Evolutionary conservation across 2,329 filamentous ascomycete species (phyloP).

Genomic region (Ceratocystis eucalypticola): DNA sequence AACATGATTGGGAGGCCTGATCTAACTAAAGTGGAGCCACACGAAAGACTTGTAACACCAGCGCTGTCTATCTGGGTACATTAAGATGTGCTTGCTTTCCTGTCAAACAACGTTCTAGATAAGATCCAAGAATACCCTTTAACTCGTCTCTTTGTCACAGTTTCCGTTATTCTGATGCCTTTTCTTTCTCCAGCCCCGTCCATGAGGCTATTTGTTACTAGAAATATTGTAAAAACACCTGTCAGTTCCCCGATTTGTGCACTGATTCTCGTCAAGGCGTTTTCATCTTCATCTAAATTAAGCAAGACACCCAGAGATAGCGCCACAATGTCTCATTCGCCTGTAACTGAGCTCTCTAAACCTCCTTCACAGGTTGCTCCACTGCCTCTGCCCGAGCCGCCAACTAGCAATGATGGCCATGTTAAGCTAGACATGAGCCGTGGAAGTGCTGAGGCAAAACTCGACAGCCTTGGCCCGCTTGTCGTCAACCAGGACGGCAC

Average conservation of each 20-base stretch:
- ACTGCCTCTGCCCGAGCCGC: slow-evolving; percentile 19
- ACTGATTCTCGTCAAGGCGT: background rate
- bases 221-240: background rate
- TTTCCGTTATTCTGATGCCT: background rate
- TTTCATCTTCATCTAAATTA: background rate
- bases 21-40: background rate
- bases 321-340: background rate
- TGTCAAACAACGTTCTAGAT: too few relatives aligned
- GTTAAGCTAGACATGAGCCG: slow-evolving; percentile 27
- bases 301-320: background rate
- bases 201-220: background rate
- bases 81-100: too few relatives aligned
- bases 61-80: too few relatives aligned
- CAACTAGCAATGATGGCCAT: slow-evolving; percentile 10
- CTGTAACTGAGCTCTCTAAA: background rate
- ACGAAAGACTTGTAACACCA: background rate
- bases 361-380: background rate
- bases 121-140: too few relatives aligned
- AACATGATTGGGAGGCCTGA: background rate
- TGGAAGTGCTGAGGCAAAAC: slow-evolving; percentile 33
- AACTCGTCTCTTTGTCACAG: background rate
- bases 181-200: background rate
- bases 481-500: slow-evolving; percentile 63
- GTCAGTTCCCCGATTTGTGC: background rate
- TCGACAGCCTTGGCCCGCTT: slow-evolving; percentile 58